Percentiles rank a stretch among this genome's conserved stretches.
These are phyloP conservation scores for Cynanchum wilfordii DNA, from an alignment of 257 asterid genomes.

Conservation along the genomic window DNA sequence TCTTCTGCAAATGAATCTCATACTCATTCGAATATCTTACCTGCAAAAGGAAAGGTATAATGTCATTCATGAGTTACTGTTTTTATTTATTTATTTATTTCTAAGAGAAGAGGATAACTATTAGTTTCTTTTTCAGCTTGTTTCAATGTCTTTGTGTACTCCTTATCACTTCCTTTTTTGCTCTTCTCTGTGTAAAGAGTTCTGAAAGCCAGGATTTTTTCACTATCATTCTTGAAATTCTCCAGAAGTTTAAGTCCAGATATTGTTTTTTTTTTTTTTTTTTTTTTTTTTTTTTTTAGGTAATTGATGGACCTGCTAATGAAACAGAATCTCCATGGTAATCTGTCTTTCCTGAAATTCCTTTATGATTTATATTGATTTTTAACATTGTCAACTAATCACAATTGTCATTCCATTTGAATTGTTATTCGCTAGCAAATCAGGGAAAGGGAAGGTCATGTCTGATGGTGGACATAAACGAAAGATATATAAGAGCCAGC, in stretches of 20 bases:
- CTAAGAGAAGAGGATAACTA: too few species aligned
- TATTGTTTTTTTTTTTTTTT: too few species aligned
- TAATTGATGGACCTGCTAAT: not conserved
- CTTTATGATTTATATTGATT: constrained; percentile 1
- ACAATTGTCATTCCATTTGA: not conserved
- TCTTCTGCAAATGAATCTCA: constrained; percentile 11
- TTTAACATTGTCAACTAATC: not conserved
- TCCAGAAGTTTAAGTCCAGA: not conserved
- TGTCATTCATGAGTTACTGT: not conserved
- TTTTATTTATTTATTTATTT: too few species aligned
- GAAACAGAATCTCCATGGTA: constrained; percentile 17
- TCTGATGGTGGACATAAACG: constrained; percentile 18
- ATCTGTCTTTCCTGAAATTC: constrained; percentile 5
- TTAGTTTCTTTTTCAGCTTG: not conserved
- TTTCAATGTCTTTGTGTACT: not conserved
- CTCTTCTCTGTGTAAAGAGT: not conserved
- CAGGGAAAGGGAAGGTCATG: constrained; percentile 1
- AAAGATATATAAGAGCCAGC: constrained; percentile 8
- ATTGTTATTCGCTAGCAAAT: constrained; percentile 12
- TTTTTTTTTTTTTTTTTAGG: constrained; percentile 8
- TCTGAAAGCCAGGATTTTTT: not conserved
- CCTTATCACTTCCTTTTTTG: not conserved
- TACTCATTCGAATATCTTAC: constrained; percentile 8
- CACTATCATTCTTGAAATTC: not conserved
- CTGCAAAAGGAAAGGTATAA: constrained; percentile 22